A percentile compares a stretch with the other conserved stretches of the same genome.
Evolutionary conservation across 495 filamentous ascomycete species (phyloP).

Genomic region (Copromyces sp.): DNA sequence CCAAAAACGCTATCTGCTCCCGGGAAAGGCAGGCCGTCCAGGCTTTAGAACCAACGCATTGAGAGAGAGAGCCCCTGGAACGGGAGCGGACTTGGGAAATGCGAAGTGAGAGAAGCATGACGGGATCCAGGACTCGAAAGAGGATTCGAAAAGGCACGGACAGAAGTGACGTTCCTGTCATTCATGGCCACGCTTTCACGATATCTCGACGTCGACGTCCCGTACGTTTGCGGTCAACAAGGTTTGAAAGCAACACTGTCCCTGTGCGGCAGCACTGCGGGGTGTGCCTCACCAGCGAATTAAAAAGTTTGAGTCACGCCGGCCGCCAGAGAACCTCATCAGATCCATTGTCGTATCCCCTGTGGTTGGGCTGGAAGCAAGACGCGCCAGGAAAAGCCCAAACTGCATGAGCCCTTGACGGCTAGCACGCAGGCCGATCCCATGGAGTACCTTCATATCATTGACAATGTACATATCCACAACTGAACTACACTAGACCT

Average conservation of each 20-base stretch:
- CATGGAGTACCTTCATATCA: neutral
- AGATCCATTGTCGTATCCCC: constrained; percentile 5
- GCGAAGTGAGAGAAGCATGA: neutral
- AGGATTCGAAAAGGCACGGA: neutral
- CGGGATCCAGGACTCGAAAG: neutral
- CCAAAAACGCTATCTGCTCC: neutral
- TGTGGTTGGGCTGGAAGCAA: constrained; percentile 18
- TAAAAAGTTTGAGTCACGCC: constrained; percentile 9
- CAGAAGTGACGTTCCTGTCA: neutral
- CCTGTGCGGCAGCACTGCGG: neutral
- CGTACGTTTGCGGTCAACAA: neutral
- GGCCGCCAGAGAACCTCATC: neutral
- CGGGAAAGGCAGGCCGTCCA: neutral
- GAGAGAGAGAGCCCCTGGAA: neutral
- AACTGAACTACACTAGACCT: neutral
- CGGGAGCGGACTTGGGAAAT: neutral
- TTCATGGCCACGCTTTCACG: neutral
- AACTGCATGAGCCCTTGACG: constrained; percentile 1
- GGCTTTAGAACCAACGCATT: neutral
- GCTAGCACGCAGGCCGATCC: neutral
- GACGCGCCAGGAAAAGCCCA: constrained; percentile 10
- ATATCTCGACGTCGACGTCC: neutral
- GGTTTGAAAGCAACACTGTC: neutral
- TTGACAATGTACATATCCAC: neutral
- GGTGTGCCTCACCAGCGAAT: neutral